Base-by-base conservation (phyloP, 495 filamentous ascomycete genomes). In the Tricharina praecox region DNA sequence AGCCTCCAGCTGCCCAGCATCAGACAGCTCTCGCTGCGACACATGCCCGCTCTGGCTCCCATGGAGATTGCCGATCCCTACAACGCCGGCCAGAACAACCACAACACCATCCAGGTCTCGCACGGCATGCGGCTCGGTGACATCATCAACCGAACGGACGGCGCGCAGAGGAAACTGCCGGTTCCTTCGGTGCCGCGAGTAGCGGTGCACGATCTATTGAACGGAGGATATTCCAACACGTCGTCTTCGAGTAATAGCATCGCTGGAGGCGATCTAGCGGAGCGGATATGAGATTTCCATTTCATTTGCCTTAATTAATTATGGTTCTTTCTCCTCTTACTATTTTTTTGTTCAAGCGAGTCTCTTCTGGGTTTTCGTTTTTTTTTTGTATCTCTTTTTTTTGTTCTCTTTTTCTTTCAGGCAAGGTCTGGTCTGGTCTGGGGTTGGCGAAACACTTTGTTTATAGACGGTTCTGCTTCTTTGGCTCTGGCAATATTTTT, bases 161-260 rank as follows among this genome's bases (percentile, higher is more conserved):
- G 85, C 18, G 75, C 78, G n/a, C 80, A 87, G 59, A 68, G 90
- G 52, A 96, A 95, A 65, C 69, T 97, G n/a, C 90, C 90, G 0
- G 79, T 92, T n/a, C 85, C 84, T 4, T 76, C 80, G 63, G 73
- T 86, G 1, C 85, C 85, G 44, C 92, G 87, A 59, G 81, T 94
- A 15, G 79, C 82, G 1, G 83, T 93, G 3, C 85, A 92, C 52
- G 87, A 93, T 54, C 69, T 95, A 52, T 64, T 95, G 48, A 80
- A 61, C 36, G 47, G 34, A 10, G 56, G 56, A 3, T 59, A 33
- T 20, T 50, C 53, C 23, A 57, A 53, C 2, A 48, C 50, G 4
- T 57, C 58, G 32, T 60, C 57, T 16, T 60, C 57, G 8, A 54
- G 49, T 19, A 61, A 61, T 45, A 62, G 58, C 32, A 50, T 61